Evolutionary conservation across 2,329 filamentous ascomycete genomes (phyloP).

Genomic region (Arachnopeziza araneosa): DNA sequence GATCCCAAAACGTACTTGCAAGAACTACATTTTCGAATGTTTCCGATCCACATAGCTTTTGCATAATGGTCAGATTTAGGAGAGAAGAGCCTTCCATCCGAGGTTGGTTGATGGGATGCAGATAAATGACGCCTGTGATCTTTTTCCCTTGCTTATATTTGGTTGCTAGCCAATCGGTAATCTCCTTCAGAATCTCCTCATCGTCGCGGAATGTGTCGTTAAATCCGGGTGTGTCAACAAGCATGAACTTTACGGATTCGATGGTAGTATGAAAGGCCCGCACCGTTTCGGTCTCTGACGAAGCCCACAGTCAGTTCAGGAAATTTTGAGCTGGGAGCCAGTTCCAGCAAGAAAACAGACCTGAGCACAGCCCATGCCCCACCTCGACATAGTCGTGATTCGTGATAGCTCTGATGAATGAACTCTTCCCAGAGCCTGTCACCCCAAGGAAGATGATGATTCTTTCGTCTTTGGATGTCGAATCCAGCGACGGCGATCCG

Average conservation of each 20-base stretch:
- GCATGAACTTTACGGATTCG: neutral
- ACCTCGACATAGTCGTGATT: neutral
- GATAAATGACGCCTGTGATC: neutral
- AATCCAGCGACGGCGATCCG: neutral
- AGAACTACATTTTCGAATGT: conserved; percentile 1
- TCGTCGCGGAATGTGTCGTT: neutral
- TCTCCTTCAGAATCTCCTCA: neutral
- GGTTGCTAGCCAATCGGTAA: neutral
- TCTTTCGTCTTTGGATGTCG: neutral
- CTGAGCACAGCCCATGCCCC: neutral
- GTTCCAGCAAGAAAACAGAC: neutral
- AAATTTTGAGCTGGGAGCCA: neutral
- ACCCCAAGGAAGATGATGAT: neutral
- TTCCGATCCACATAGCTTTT: neutral
- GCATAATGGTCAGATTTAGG: neutral
- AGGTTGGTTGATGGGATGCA: conserved; percentile 7
- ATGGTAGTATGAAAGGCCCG: neutral
- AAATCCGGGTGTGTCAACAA: conserved; percentile 1
- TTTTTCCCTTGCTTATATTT: neutral
- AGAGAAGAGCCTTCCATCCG: neutral
- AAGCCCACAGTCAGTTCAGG: neutral
- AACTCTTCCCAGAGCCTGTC: neutral
- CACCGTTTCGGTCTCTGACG: neutral
- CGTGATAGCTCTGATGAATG: neutral
- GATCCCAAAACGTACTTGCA: neutral